These are phyloP conservation scores for Kodamaea neixiangensis DNA, from an alignment of 805 yeast species.

Conservation along the genomic window DNA sequence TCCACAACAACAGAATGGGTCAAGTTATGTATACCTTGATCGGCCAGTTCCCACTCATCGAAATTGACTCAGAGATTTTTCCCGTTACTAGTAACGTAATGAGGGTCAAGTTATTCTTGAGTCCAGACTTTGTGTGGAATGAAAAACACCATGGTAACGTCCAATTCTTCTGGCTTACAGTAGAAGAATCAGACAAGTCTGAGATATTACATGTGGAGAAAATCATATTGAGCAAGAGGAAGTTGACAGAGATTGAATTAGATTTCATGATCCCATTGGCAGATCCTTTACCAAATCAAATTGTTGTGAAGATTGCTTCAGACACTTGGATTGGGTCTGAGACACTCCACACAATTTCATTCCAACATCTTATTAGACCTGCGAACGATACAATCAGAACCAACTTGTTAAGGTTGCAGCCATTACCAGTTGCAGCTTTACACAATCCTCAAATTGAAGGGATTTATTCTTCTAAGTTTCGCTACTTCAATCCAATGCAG, in stretches of 20 bases:
- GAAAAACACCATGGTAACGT: slow-evolving; percentile 75
- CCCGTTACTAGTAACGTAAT: slow-evolving; percentile 88
- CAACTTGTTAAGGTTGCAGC: slow-evolving; percentile 74
- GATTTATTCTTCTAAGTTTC: slow-evolving; percentile 68
- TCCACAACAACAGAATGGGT: slow-evolving; percentile 82
- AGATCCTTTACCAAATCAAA: slow-evolving; percentile 89
- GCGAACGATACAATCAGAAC: slow-evolving; percentile 85
- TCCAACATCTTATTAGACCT: slow-evolving; percentile 88
- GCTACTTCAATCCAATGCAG: slow-evolving; percentile 97
- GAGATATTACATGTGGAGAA: slow-evolving; percentile 81
- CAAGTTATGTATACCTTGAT: slow-evolving; percentile 56
- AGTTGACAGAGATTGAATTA: slow-evolving; percentile 62
- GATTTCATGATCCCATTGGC: slow-evolving; percentile 91
- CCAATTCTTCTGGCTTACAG: slow-evolving; percentile 89
- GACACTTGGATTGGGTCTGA: slow-evolving; percentile 92
- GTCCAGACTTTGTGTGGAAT: slow-evolving; percentile 87
- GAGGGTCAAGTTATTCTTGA: slow-evolving; percentile 70
- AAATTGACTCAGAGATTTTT: slow-evolving; percentile 77
- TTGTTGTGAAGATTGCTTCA: slow-evolving; percentile 74
- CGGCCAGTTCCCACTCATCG: slow-evolving; percentile 72
- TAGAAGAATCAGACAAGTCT: slow-evolving; percentile 79
- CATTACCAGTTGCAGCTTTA: slow-evolving; percentile 80
- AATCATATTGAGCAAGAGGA: slow-evolving; percentile 63
- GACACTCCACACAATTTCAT: slow-evolving; percentile 71
- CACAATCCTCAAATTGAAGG: slow-evolving; percentile 66